Conservation (phyloP, 139 green algal genomes). For the Raphidocelis subcapitata region DNA sequence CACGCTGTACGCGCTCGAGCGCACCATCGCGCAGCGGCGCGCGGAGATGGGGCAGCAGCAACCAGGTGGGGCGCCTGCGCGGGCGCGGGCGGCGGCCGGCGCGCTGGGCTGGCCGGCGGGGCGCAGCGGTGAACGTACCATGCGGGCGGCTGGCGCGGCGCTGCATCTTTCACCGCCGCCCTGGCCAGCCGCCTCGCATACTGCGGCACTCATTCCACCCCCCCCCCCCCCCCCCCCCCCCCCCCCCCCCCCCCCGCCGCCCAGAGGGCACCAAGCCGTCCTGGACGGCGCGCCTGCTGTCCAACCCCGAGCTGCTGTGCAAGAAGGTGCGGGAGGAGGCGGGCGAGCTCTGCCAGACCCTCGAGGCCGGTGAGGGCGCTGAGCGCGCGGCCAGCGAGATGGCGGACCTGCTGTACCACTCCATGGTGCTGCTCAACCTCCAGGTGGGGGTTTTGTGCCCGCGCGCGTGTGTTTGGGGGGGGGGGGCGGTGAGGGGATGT, state of each 20-base stretch:
- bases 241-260: neutral
- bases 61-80: conserved; percentile 24
- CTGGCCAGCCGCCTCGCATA: no score
- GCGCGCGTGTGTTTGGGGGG: no score
- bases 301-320: conserved; percentile 88
- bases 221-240: no score
- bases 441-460: conserved; percentile 52
- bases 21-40: conserved; percentile 76
- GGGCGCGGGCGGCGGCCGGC: no score
- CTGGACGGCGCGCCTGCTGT: conserved; percentile 90
- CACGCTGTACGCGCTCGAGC: conserved; percentile 83
- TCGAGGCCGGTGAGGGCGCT: conserved; percentile 82
- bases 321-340: conserved; percentile 95
- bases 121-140: no score
- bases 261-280: conserved; percentile 85
- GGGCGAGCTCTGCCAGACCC: conserved; percentile 92
- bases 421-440: conserved; percentile 90
- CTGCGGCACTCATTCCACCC: no score
- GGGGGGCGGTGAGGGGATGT: no score
- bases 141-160: no score
- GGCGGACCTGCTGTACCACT: conserved; percentile 97
- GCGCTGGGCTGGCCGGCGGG: no score
- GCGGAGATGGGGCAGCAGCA: conserved; percentile 34
- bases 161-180: no score
- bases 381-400: conserved; percentile 87